Evolutionary conservation across 768 basidiomycete species (phyloP), one percentile per base, ranked within the genome.

Genomic region (Suillus sp.): DNA sequence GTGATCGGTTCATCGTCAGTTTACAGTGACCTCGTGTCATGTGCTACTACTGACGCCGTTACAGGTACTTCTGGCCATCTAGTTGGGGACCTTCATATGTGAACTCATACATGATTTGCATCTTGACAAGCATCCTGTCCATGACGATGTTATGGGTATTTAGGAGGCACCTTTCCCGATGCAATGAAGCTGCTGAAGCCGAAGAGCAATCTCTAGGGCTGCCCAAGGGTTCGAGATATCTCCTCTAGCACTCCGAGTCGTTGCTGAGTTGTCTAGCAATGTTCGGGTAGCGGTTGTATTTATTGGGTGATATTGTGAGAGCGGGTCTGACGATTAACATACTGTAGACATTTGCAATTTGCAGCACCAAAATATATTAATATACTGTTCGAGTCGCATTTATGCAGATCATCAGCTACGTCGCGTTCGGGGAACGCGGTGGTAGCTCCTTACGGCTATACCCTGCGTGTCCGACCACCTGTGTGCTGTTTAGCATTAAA

Each of bases 1-100:
- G 95, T 93, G 76, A 80, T 96, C 37, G 78, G 85, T 48, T 92
- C 93, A 65, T 88, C 91, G 79, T 94, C 78, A 78, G 86, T 85
- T 30, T 68, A 62, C 35, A 27, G 11, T 60, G 13, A 22, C 32
- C 57, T 66, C 55, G 40, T 37, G 25, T 42, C 32, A n/a, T 30
- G 32, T 38, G 20, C 10, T 34, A 4, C 22, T 4, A 40, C 43
- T 25, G 16, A 32, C 38, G 18, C 37, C 16, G 9, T 37, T 32
- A 27, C 64, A 85, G 85, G 37, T 89, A 89, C 67, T 76, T 85
- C 14, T 92, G 88, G 87, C 89, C 87, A 13, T 76, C 74, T 27
- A 67, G 72, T 4, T 93, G 89, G 89, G 90, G 88, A 0, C 90
- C 87, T 3, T 82, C 82, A 4, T 94, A 93, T 71, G 72, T 73